Evolutionary conservation across 306 rosid species (phyloP), one percentile per base, ranked within the genome.

Genomic region (Begonia peltatifolia): DNA sequence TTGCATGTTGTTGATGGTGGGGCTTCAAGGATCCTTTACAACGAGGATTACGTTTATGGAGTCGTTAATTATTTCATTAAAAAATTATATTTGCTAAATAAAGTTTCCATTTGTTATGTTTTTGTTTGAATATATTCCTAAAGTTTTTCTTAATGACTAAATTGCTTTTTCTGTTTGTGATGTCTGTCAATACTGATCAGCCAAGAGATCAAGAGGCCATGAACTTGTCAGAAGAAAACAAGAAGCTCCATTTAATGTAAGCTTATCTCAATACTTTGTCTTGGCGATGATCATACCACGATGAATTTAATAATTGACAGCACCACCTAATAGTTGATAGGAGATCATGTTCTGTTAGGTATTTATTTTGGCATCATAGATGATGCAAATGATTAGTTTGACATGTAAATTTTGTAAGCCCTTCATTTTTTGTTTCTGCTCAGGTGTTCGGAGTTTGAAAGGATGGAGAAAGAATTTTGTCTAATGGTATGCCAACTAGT

Each of bases 401-500:
- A 68, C 52, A 43, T 58, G 13, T 61, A 4, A 65, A 10, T 46
- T 46, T 62, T 48, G 42, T 43, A 9, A 15, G 6, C 14, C 53
- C 50, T 43, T 43, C 53, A 23, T 50, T 46, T 18, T 46, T 10
- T 73, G n/a, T n/a, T 51, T 63, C 60, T 50, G 10, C 25, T 36
- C 82, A 90, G 99, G 58, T 86, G 79, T 46, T 56, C 60, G 63
- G 83, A 80, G 64, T 75, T 59, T 53, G 79, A 66, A 47, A 73
- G 65, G 77, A 60, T 53, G 52, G 72, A 63, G 60, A 76, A 71
- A 70, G 70, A 76, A 58, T 80, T 81, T 62, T 62, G 67, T 58
- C 66, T 63, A 47, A 81, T 76, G 99, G 99, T 88, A 77, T 55
- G 58, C 56, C 13, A 18, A 44, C 55, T 67, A 65, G 42, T 12